Conservation (phyloP, 2,329 filamentous ascomycete genomes). For the Hypoxylon sp. region DNA sequence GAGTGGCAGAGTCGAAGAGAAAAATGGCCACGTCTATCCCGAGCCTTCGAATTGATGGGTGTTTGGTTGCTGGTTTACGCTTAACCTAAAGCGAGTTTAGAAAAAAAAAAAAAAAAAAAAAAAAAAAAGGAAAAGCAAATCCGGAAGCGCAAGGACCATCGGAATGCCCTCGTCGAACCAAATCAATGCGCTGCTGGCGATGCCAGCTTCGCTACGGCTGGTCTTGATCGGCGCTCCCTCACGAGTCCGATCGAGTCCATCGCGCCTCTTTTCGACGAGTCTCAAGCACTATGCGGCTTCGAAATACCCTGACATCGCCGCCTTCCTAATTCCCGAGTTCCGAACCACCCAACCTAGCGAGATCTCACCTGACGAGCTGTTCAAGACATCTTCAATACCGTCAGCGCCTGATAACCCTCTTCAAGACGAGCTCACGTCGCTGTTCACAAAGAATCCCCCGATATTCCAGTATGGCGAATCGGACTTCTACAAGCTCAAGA, state of each 20-base stretch:
- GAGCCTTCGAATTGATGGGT: neutral
- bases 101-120: neutral
- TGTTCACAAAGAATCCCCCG: conserved; percentile 51
- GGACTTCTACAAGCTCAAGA: conserved; percentile 63
- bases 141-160: neutral
- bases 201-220: conserved; percentile 51
- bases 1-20: neutral
- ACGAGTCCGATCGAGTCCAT: conserved; percentile 26
- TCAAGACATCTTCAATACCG: conserved; percentile 51
- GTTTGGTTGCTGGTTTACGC: neutral
- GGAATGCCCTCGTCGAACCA: conserved; percentile 43
- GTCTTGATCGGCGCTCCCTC: conserved; percentile 42
- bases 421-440: conserved; percentile 43
- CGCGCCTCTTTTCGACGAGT: conserved; percentile 32
- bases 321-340: conserved; percentile 51
- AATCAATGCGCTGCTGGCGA: conserved; percentile 48
- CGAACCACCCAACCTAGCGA: conserved; percentile 45
- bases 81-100: neutral
- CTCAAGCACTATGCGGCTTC: conserved; percentile 8
- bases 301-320: conserved; percentile 49
- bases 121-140: neutral
- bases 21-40: neutral
- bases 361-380: conserved; percentile 52
- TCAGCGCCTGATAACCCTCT: conserved; percentile 46
- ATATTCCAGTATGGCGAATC: conserved; percentile 50